Percentiles rank a stretch among this genome's conserved stretches.
These are phyloP conservation scores for Neofusicoccum umdonicola DNA, from an alignment of 2,329 filamentous ascomycete species.

Conservation along the genomic window DNA sequence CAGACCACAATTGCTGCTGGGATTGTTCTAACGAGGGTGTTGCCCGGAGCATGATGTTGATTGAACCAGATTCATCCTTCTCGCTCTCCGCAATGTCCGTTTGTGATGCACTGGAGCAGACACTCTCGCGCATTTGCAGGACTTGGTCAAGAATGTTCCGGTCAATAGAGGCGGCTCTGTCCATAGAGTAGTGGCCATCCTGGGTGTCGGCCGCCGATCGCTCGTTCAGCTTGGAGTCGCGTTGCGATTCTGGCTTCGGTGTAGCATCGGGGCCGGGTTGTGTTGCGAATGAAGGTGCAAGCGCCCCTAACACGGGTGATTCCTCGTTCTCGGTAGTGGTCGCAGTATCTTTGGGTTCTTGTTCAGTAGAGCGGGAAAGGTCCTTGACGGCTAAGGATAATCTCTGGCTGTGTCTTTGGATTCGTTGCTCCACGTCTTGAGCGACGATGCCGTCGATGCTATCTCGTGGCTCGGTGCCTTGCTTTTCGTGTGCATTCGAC, in stretches of 20 bases:
- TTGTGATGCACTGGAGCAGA: constrained; percentile 34
- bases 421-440: neutral
- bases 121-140: constrained; percentile 48
- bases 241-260: constrained; percentile 4
- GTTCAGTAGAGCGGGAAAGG: constrained; percentile 30
- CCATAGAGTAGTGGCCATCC: neutral
- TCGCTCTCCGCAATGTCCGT: constrained; percentile 32
- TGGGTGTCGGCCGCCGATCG: neutral
- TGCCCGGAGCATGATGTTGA: constrained; percentile 54
- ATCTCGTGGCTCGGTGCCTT: neutral
- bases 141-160: constrained; percentile 44
- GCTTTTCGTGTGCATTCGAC: neutral
- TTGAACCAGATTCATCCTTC: constrained; percentile 53
- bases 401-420: neutral
- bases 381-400: neutral
- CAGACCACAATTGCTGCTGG: constrained; percentile 1
- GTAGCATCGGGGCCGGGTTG: neutral
- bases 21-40: constrained; percentile 32
- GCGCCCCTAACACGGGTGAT: constrained; percentile 63
- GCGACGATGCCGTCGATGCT: neutral
- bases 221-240: neutral
- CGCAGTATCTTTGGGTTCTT: constrained; percentile 33
- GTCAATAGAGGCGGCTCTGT: neutral
- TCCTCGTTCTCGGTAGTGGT: constrained; percentile 51
- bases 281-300: neutral